Percentiles rank a stretch among this genome's conserved stretches.
Conservation (phyloP, 345 rosid species). For the Hirschfeldia incana region DNA sequence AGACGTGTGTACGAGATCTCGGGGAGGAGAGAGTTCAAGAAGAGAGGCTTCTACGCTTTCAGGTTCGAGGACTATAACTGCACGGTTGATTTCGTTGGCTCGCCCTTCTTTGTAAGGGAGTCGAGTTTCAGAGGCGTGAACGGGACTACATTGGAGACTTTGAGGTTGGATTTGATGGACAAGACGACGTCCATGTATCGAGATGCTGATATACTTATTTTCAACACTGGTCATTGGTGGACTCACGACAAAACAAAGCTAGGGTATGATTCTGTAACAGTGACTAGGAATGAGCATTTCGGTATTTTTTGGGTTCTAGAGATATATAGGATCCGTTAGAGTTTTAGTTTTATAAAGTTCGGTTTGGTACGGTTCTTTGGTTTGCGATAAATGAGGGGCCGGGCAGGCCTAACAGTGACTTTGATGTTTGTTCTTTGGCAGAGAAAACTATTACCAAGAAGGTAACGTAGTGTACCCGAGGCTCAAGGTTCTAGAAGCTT, state of each 20-base stretch:
- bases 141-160: slow-evolving; percentile 59
- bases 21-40: slow-evolving; percentile 73
- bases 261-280: slow-evolving; percentile 48
- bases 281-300: neutral
- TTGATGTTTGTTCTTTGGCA: slow-evolving; percentile 35
- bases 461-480: slow-evolving; percentile 67
- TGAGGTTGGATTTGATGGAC: slow-evolving; percentile 89
- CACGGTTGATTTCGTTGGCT: slow-evolving; percentile 73
- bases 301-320: neutral
- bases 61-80: slow-evolving; percentile 88
- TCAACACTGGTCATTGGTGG: slow-evolving; percentile 99
- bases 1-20: slow-evolving; percentile 72
- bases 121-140: slow-evolving; percentile 56
- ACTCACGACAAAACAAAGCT: slow-evolving; percentile 91
- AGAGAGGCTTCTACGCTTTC: slow-evolving; percentile 81
- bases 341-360: too few relatives aligned
- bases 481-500: slow-evolving; percentile 80
- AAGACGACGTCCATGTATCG: slow-evolving; percentile 61
- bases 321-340: neutral
- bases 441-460: slow-evolving; percentile 90
- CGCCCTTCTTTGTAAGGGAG: slow-evolving; percentile 87
- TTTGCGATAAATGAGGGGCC: too few relatives aligned
- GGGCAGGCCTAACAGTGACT: neutral
- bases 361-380: neutral
- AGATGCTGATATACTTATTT: slow-evolving; percentile 76